Evolutionary conservation across 2,329 filamentous ascomycete species (phyloP), one percentile per base, ranked within the genome.

Genomic region (Bimuria novae-zelandiae): DNA sequence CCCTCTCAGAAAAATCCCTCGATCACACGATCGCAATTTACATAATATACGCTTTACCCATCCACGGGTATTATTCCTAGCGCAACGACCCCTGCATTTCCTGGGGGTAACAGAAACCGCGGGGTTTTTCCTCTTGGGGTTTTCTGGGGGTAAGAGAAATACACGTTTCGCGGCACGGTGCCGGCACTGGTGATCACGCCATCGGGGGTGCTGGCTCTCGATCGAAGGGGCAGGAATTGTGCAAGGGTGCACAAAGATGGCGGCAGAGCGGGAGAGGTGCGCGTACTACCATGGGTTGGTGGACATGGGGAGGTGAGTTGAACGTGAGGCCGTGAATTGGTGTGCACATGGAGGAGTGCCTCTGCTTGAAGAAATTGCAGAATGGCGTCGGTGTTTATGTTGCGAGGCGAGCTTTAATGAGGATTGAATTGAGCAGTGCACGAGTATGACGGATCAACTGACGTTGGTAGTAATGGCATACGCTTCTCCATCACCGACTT

Each of bases 401-500:
- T 14, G 12, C n/a, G 7, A 7, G 4, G 22, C 17, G 17, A n/a
- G n/a, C n/a, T n/a, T n/a, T n/a, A n/a, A n/a, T n/a, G n/a, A n/a
- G n/a, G n/a, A n/a, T n/a, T n/a, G n/a, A n/a, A n/a, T n/a, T n/a
- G n/a, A n/a, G n/a, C n/a, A n/a, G 36, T 10, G 16, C 30, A 25
- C 14, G 5, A n/a, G 21, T 33, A 19, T 10, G 16, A 16, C 6
- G 14, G 8, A 16, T 25, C 14, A 7, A 39, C 23, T 27, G 12
- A 52, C 43, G 25, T n/a, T 33, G 64, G 21, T 52, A 90, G 91
- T 79, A 97, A 96, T 78, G 92, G 92, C 64, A 93, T 96, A 65
- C 90, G 92, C 50, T 96, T 96, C 79, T 93, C 90, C 39, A 90
- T 96, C 65, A 90, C 91, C 7, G 86, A 91, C 60, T 81, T 95